Evolutionary conservation across 306 rosid genomes (phyloP).

Genomic region (Coriaria nepalensis): DNA sequence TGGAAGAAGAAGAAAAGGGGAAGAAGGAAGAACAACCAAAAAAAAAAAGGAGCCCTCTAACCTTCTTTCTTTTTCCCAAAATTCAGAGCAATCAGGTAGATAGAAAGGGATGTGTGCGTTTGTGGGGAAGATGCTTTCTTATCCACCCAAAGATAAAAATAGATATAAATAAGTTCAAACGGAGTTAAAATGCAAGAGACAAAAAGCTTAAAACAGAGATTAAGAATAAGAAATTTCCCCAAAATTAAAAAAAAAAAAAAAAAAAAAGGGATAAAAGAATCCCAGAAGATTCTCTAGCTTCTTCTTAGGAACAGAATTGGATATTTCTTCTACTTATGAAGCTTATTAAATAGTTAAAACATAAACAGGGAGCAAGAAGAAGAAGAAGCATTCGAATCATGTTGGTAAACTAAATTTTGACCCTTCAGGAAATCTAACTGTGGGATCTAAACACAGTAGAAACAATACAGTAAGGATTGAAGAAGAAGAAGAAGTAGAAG

Average conservation of each 20-base stretch:
- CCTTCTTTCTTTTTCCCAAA: conserved; percentile 10
- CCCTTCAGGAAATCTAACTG: conserved; percentile 11
- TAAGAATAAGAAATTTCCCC: conserved; percentile 23
- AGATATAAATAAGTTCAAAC: conserved; percentile 18
- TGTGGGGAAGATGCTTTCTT: conserved; percentile 50
- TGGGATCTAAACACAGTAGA: conserved; percentile 14
- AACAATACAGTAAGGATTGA: conserved; percentile 7
- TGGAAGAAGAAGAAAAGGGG: conserved; percentile 12
- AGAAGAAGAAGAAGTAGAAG: neutral
- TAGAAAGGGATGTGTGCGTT: conserved; percentile 16
- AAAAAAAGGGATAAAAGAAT: conserved; percentile 47
- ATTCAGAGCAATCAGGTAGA: conserved; percentile 18
- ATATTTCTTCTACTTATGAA: conserved; percentile 2
- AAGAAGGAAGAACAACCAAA: conserved; percentile 13
- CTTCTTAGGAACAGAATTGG: conserved; percentile 35
- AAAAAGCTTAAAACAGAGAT: neutral
- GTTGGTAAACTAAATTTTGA: conserved; percentile 23
- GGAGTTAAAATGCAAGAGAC: neutral
- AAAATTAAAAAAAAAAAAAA: conserved; percentile 20
- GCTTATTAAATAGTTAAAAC: conserved; percentile 21
- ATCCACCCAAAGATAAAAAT: conserved; percentile 31
- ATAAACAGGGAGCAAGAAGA: neutral
- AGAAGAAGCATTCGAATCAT: conserved; percentile 18
- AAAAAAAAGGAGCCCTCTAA: conserved; percentile 1
- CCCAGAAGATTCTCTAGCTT: conserved; percentile 46